phyloP scores from a whole-genome alignment of 1,284 basidiomycete genomes.

The Rhodotorula sp. region DNA sequence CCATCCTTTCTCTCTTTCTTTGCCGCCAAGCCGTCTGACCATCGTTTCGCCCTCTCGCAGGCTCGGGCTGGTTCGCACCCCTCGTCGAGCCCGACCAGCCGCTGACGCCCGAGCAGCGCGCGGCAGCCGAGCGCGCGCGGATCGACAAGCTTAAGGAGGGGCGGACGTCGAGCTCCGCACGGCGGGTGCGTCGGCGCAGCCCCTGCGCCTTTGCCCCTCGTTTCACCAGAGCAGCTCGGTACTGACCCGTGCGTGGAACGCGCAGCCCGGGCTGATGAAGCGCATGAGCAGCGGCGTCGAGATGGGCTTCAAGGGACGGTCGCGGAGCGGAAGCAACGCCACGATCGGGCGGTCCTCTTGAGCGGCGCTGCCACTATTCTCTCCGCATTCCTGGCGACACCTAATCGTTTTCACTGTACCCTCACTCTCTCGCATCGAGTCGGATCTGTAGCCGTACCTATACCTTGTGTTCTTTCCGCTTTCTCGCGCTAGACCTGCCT shows the following conservation, averaged over 20 bases:
- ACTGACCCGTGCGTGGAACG: too few relatives aligned
- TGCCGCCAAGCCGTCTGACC: neutral
- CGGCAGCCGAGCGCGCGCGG: constrained; percentile 14
- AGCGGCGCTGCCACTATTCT: too few relatives aligned
- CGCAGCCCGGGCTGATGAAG: constrained; percentile 26
- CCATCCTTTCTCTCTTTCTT: neutral
- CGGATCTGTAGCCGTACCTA: too few relatives aligned
- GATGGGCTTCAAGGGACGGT: constrained; percentile 10
- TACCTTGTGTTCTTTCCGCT: too few relatives aligned
- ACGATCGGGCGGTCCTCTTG: neutral
- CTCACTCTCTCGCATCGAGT: too few relatives aligned
- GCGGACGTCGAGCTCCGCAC: neutral
- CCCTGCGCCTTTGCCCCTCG: neutral
- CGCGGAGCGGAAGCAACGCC: neutral
- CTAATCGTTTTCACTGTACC: too few relatives aligned
- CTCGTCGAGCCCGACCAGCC: constrained; percentile 23
- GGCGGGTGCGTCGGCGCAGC: constrained; percentile 1
- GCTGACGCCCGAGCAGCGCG: constrained; percentile 19
- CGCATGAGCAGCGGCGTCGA: constrained; percentile 35
- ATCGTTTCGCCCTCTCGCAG: neutral
- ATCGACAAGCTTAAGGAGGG: constrained; percentile 33
- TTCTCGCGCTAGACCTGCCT: too few relatives aligned
- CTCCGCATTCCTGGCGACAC: too few relatives aligned
- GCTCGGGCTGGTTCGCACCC: constrained; percentile 39
- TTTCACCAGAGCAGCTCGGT: too few relatives aligned